A percentile compares a stretch with the other conserved stretches of the same genome.
These are phyloP conservation scores for Neofusicoccum umdonicola DNA, from an alignment of 2,329 filamentous ascomycete genomes.

Conservation along the genomic window DNA sequence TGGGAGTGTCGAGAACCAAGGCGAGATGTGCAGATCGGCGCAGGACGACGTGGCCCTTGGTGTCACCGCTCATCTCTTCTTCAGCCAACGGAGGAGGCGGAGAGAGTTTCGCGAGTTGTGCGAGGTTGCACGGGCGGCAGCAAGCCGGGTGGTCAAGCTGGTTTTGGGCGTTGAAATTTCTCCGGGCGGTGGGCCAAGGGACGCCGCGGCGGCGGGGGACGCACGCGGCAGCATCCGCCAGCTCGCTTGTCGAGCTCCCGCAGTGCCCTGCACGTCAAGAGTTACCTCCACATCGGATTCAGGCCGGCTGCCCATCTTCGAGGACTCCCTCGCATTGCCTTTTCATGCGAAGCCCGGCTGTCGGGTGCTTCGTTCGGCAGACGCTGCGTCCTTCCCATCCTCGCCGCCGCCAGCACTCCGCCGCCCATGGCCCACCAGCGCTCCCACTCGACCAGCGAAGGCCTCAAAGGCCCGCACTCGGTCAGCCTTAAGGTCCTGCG, in stretches of 20 bases:
- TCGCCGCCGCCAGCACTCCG: not conserved
- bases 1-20: constrained; percentile 50
- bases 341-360: not conserved
- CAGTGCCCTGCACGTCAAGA: constrained; percentile 8
- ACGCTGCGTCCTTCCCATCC: not conserved
- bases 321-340: not conserved
- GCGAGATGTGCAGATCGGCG: constrained; percentile 42
- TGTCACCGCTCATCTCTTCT: constrained; percentile 18
- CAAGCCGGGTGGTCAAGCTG: not conserved
- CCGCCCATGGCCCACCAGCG: constrained; percentile 38
- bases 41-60: constrained; percentile 31
- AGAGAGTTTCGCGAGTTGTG: not conserved
- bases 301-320: not conserved
- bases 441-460: constrained; percentile 37
- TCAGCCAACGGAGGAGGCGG: not conserved
- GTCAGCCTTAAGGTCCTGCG: constrained; percentile 81
- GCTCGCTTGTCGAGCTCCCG: constrained; percentile 5
- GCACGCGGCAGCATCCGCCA: constrained; percentile 10
- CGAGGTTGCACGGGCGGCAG: not conserved
- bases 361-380: not conserved
- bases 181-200: not conserved
- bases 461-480: constrained; percentile 62
- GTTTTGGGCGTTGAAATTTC: constrained; percentile 1
- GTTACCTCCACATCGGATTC: not conserved
- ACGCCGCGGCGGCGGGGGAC: not conserved